Base-by-base conservation (phyloP, 176 grass and related monocot genomes). In the Phoenix roebelenii region DNA sequence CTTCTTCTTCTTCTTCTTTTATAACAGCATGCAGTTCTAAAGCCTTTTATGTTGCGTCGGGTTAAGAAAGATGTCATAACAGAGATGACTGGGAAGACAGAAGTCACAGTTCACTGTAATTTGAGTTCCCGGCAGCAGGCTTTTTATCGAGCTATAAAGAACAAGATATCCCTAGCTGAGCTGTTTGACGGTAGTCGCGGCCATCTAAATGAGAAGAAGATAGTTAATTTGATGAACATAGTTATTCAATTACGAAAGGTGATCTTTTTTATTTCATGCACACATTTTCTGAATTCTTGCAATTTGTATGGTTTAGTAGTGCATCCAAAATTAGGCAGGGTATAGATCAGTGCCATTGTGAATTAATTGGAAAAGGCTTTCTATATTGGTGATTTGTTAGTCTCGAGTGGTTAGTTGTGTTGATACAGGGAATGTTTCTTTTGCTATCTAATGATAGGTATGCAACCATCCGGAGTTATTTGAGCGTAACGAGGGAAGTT, bases 391-490 rank as follows among this genome's bases (percentile, higher is more conserved):
- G 35, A 14, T 12, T 44, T 28, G 35, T 44, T 44, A 44, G 35
- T 44, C 9, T 44, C 35, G 12, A 12, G 10, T 44, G 35, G 35
- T 44, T 12, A 12, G 10, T 44, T 44, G 35, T 44, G 35, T 44
- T 44, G 35, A 44, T 44, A 44, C 35, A 10, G 28, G 28, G 28
- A 30, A 44, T 44, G 35, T 49, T 67, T 16, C 20, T 4, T 19
- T 59, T 69, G 35, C 7, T 57, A 52, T 35, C 35, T 84, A 24
- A 55, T 72, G 23, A 61, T 80, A 98, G 94, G 94, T 98, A 51
- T 98, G 94, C 76, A 98, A 98, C 81, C 94, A 98, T 81, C 94
- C 94, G 16, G 94, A 98, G 79, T 79, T 98, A 52, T 98, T 98
- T 68, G 94, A 98, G 71, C 88, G 94, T 30, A 98, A 98, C 54